Evolutionary conservation across 108 stramenopile species (phyloP).

Genomic region (Cyclotella cryptica): DNA sequence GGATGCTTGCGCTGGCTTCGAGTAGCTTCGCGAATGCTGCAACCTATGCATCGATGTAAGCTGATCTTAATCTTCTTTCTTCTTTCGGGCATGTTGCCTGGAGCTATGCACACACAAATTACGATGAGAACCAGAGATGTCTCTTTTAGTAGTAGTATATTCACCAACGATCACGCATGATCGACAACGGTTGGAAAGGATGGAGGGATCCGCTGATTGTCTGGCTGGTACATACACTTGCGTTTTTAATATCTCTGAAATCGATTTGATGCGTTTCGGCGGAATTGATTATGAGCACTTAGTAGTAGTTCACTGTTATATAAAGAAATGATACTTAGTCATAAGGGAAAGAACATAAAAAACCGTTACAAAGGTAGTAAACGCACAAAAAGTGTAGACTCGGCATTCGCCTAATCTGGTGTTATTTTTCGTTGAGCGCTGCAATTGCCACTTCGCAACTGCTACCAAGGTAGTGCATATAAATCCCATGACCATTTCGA

Average conservation of each 20-base stretch:
- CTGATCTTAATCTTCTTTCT: not conserved
- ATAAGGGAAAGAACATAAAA: too few species aligned
- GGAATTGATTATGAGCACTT: too few species aligned
- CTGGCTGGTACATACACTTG: not conserved
- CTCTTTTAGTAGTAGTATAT: not conserved
- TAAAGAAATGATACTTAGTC: too few species aligned
- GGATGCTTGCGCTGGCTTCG: not conserved
- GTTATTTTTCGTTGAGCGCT: too few species aligned
- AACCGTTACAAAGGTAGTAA: too few species aligned
- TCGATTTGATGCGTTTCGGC: too few species aligned
- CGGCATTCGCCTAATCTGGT: too few species aligned
- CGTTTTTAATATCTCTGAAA: too few species aligned
- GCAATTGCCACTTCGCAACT: too few species aligned
- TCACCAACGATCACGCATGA: not conserved
- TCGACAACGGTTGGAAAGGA: not conserved
- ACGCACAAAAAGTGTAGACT: too few species aligned
- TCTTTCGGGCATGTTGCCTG: not conserved
- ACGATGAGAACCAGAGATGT: not conserved
- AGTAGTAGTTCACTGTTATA: too few species aligned
- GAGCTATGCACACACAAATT: not conserved
- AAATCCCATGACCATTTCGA: slow-evolving; percentile 5
- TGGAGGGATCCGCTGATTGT: not conserved
- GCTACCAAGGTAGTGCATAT: slow-evolving; percentile 4
- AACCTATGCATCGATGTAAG: not conserved
- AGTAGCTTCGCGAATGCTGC: not conserved